Conservation (phyloP, 1,139 yeast genomes). For the Saccharomyces uvarum region DNA sequence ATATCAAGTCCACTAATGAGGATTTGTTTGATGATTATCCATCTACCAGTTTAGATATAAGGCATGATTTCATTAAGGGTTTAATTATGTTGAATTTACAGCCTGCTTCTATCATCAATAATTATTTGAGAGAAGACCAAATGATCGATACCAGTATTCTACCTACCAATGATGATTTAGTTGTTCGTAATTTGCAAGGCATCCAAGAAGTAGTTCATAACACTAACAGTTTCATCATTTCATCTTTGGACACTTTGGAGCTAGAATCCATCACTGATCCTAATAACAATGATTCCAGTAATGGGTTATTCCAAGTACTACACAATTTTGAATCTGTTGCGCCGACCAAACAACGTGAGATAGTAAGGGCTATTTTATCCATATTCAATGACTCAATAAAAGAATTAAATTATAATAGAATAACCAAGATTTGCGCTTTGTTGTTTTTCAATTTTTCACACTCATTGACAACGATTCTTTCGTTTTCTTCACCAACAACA, state of each 20-base stretch:
- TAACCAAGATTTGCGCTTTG: conserved; percentile 24
- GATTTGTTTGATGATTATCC: conserved; percentile 40
- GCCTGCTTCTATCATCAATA: conserved; percentile 38
- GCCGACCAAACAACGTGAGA: conserved; percentile 37
- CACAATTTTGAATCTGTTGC: conserved; percentile 36
- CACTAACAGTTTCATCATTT: conserved; percentile 29
- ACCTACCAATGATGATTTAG: conserved; percentile 25
- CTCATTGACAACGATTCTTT: conserved; percentile 23
- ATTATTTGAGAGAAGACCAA: conserved; percentile 41
- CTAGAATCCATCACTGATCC: conserved; percentile 44
- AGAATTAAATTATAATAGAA: conserved; percentile 24
- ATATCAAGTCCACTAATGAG: conserved; percentile 24
- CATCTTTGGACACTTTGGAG: conserved; percentile 45
- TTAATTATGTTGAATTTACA: conserved; percentile 41
- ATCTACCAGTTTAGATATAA: conserved; percentile 41
- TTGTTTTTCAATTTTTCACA: conserved; percentile 26
- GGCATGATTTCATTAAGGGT: conserved; percentile 50
- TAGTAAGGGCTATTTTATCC: conserved; percentile 33
- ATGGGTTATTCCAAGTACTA: conserved; percentile 38
- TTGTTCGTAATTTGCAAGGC: conserved; percentile 25
- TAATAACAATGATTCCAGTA: conserved; percentile 10
- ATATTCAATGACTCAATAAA: conserved; percentile 38
- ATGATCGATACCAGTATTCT: conserved; percentile 31
- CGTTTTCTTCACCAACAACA: conserved; percentile 19
- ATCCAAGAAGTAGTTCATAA: conserved; percentile 24